Conservation (phyloP, 2,329 filamentous ascomycete species). For the Coleophoma cylindrospora region DNA sequence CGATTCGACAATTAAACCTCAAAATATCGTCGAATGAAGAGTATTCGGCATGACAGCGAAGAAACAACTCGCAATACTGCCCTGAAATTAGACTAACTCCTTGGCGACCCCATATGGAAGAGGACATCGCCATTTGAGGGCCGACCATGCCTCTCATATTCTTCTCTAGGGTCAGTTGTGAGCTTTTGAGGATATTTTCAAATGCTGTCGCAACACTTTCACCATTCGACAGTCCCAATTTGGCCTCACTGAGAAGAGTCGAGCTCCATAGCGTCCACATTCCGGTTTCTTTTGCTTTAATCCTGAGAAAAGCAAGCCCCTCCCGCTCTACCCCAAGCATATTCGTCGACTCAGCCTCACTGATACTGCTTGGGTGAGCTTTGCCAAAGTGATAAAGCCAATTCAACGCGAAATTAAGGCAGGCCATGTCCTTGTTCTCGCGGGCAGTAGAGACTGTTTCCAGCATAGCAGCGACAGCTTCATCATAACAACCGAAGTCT, state of each 20-base stretch:
- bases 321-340: slow-evolving; percentile 77
- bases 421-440: slow-evolving; percentile 87
- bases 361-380: slow-evolving; percentile 72
- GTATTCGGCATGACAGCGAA: slow-evolving; percentile 63
- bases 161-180: slow-evolving; percentile 74
- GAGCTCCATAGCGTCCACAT: slow-evolving; percentile 84
- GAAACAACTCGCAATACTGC: slow-evolving; percentile 66
- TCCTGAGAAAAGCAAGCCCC: slow-evolving; percentile 75
- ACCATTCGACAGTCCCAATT: slow-evolving; percentile 69
- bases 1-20: slow-evolving; percentile 66
- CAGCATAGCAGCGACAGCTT: slow-evolving; percentile 90
- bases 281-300: slow-evolving; percentile 78
- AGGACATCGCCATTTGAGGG: slow-evolving; percentile 66
- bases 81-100: slow-evolving; percentile 54
- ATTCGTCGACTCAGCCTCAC: slow-evolving; percentile 63
- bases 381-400: slow-evolving; percentile 96
- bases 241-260: slow-evolving; percentile 80
- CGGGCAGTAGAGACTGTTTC: slow-evolving; percentile 92
- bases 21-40: slow-evolving; percentile 73
- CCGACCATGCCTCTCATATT: slow-evolving; percentile 70
- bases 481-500: slow-evolving; percentile 86
- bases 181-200: slow-evolving; percentile 77
- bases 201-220: slow-evolving; percentile 59
- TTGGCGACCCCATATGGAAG: slow-evolving; percentile 71
- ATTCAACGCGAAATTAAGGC: slow-evolving; percentile 90